Evolutionary conservation across 495 filamentous ascomycete species (phyloP).

Genomic region (Aspergillus sclerotioniger): DNA sequence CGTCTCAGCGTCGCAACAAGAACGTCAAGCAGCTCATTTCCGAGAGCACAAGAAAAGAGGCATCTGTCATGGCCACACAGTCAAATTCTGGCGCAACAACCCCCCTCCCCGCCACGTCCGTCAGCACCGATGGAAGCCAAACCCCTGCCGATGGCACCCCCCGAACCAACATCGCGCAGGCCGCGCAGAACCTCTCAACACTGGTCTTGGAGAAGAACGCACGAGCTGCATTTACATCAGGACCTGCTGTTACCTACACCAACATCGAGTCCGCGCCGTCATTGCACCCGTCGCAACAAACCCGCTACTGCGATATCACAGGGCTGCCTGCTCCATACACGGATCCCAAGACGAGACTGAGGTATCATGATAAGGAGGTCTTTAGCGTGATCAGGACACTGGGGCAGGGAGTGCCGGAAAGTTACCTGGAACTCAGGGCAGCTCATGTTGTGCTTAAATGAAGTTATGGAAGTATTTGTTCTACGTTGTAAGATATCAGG

Average conservation of each 20-base stretch:
- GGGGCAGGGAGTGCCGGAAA: constrained; percentile 76
- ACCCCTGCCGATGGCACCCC: constrained; percentile 57
- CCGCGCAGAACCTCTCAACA: constrained; percentile 77
- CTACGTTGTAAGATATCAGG: constrained; percentile 1
- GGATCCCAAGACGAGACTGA: constrained; percentile 87
- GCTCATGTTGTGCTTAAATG: constrained; percentile 92
- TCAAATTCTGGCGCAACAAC: constrained; percentile 79
- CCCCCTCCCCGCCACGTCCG: constrained; percentile 55
- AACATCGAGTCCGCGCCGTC: constrained; percentile 92
- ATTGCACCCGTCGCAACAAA: constrained; percentile 67
- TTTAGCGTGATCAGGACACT: constrained; percentile 76
- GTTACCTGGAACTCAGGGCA: constrained; percentile 82
- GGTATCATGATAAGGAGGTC: constrained; percentile 87
- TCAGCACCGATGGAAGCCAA: constrained; percentile 48
- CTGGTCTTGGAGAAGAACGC: constrained; percentile 78
- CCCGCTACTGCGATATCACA: constrained; percentile 92
- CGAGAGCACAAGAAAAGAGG: constrained; percentile 83
- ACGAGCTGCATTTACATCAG: constrained; percentile 37
- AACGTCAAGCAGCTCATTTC: constrained; percentile 95
- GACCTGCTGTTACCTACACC: constrained; percentile 83
- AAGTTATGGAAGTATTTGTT: constrained; percentile 15
- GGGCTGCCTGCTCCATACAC: constrained; percentile 84
- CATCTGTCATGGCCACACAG: constrained; percentile 74
- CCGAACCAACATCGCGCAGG: constrained; percentile 73
- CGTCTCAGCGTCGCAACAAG: constrained; percentile 93